Evolutionary conservation across 2,329 filamentous ascomycete species (phyloP).

Genomic region (Didymella keratinophila): DNA sequence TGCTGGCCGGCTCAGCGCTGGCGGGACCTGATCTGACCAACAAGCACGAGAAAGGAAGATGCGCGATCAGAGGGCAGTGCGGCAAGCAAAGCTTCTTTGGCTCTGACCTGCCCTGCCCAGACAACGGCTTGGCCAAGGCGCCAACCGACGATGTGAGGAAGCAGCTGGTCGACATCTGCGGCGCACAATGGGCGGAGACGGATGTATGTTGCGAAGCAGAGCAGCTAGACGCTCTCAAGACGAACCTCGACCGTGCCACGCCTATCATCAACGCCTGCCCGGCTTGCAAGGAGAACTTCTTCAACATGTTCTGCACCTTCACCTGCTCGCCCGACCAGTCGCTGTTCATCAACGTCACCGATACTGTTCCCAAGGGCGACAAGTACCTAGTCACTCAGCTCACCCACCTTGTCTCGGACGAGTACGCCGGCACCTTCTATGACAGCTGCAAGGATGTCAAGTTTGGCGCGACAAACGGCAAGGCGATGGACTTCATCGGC

Average conservation of each 20-base stretch:
- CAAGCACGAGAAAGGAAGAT: conserved; percentile 85
- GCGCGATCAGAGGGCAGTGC: conserved; percentile 89
- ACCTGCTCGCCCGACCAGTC: conserved; percentile 98
- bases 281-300: conserved; percentile 98
- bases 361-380: conserved; percentile 67
- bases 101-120: conserved; percentile 86
- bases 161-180: conserved; percentile 85
- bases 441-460: conserved; percentile 99
- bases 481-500: conserved; percentile 94
- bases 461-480: conserved; percentile 91
- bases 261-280: conserved; percentile 92
- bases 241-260: conserved; percentile 85
- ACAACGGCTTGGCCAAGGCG: conserved; percentile 82
- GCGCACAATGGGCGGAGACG: conserved; percentile 81
- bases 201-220: conserved; percentile 84
- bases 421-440: conserved; percentile 88
- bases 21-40: conserved; percentile 46
- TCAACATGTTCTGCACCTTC: conserved; percentile 97
- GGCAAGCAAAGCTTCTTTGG: conserved; percentile 91
- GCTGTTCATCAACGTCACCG: conserved; percentile 90
- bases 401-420: conserved; percentile 84
- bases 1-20: conserved; percentile 39
- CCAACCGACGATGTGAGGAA: conserved; percentile 76
- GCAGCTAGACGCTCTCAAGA: conserved; percentile 82
- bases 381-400: conserved; percentile 83